These are phyloP conservation scores for Ophiocordyceps polyrhachis-furcata DNA, from an alignment of 2,329 filamentous ascomycete species.

Conservation along the genomic window DNA sequence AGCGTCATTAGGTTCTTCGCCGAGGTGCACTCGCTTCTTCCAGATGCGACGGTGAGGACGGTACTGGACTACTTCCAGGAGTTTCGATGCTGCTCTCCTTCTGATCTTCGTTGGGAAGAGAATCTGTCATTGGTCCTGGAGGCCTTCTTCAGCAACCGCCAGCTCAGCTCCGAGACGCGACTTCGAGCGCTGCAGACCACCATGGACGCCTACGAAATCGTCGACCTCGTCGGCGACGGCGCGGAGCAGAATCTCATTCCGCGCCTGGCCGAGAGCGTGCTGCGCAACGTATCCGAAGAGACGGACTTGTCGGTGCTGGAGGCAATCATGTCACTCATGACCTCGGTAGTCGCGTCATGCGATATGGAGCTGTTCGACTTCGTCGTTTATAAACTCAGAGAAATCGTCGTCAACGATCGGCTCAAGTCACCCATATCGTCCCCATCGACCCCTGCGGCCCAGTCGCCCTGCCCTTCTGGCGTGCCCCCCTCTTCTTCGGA, in stretches of 20 bases:
- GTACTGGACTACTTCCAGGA: conserved; percentile 51
- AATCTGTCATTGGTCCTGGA: conserved; percentile 42
- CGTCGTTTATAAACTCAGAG: conserved; percentile 32
- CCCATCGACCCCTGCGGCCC: conserved; percentile 9
- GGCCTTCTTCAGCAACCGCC: conserved; percentile 43
- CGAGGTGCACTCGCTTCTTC: conserved; percentile 39
- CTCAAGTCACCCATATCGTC: conserved; percentile 22
- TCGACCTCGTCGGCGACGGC: conserved; percentile 38
- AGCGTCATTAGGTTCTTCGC: conserved; percentile 50
- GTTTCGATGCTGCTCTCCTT: conserved; percentile 53
- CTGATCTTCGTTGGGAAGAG: conserved; percentile 47
- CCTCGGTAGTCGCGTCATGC: conserved; percentile 42
- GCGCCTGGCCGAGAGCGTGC: conserved; percentile 39
- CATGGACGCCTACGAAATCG: conserved; percentile 37
- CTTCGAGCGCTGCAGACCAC: conserved; percentile 42
- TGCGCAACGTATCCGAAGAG: conserved; percentile 43
- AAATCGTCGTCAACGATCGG: conserved; percentile 30
- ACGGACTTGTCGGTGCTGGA: conserved; percentile 45
- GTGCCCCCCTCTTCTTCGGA: conserved; percentile 9
- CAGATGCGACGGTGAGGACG: conserved; percentile 43
- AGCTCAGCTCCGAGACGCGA: conserved; percentile 41
- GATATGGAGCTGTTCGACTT: conserved; percentile 38
- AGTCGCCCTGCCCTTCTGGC: conserved; percentile 6
- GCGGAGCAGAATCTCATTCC: conserved; percentile 37
- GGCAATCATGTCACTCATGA: conserved; percentile 44